phyloP scores from a whole-genome alignment of 2,329 filamentous ascomycete genomes.

The Falciphora oryzae region DNA sequence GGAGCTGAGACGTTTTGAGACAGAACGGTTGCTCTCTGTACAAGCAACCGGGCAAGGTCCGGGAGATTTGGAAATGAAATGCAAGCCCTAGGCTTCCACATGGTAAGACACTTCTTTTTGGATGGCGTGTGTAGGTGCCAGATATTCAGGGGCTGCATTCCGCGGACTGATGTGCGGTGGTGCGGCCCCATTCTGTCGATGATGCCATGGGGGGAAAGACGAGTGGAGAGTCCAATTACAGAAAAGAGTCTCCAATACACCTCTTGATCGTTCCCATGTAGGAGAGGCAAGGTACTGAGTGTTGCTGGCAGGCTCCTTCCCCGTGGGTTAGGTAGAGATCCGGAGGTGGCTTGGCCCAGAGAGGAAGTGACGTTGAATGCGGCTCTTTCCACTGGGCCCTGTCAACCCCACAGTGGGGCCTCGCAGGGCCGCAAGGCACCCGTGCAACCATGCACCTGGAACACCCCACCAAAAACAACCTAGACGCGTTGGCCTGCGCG shows the following conservation, averaged over 20 bases:
- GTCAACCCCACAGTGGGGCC: not conserved
- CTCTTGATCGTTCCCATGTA: too few species aligned
- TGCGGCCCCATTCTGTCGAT: not conserved
- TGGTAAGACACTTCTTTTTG: not conserved
- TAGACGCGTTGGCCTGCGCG: not conserved
- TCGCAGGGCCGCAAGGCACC: not conserved
- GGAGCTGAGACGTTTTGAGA: not conserved
- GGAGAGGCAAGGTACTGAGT: too few species aligned
- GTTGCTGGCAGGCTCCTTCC: too few species aligned
- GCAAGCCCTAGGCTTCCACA: too few species aligned
- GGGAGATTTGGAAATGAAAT: not conserved
- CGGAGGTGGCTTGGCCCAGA: not conserved
- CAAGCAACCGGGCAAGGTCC: not conserved
- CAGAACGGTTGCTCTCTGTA: not conserved
- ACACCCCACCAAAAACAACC: not conserved
- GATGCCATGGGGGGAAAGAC: not conserved
- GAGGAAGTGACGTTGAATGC: slow-evolving; percentile 3
- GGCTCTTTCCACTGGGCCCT: not conserved
- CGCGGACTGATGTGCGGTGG: not conserved
- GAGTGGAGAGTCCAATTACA: too few species aligned
- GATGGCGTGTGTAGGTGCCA: not conserved
- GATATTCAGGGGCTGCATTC: not conserved
- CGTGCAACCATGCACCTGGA: not conserved
- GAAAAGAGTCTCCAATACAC: not conserved
- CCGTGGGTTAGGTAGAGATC: too few species aligned